phyloP scores from a whole-genome alignment of 345 rosid genomes.

The Euphorbia peplus region DNA sequence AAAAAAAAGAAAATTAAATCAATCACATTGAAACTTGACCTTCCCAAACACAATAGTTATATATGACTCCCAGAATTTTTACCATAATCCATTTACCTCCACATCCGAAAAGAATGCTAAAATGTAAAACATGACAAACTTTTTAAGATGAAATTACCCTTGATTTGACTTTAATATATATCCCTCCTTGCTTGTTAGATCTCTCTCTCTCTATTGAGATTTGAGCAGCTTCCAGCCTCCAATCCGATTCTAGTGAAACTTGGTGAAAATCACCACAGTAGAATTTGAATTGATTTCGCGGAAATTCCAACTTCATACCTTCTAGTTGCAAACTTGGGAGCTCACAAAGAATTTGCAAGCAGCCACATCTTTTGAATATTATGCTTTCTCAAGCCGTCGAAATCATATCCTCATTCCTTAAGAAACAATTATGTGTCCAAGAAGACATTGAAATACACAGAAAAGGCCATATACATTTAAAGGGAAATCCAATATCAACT shows the following conservation, averaged over 20 bases:
- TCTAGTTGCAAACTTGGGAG: neutral
- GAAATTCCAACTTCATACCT: neutral
- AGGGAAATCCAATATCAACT: slow-evolving; percentile 3
- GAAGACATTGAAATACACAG: neutral
- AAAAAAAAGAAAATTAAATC: too few species aligned
- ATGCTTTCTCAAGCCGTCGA: too few species aligned
- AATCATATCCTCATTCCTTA: neutral
- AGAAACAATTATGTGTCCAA: neutral
- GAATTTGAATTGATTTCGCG: neutral
- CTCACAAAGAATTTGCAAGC: neutral
- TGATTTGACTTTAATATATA: too few species aligned
- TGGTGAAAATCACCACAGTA: neutral
- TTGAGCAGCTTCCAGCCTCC: neutral
- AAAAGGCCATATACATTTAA: neutral
- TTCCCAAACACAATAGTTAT: too few species aligned
- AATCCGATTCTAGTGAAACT: neutral
- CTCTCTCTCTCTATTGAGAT: neutral
- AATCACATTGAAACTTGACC: too few species aligned
- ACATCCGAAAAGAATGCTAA: too few species aligned
- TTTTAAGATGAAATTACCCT: too few species aligned
- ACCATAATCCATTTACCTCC: too few species aligned
- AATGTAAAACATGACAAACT: too few species aligned
- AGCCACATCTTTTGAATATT: too few species aligned
- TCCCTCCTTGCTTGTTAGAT: too few species aligned
- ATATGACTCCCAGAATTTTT: too few species aligned